Evolutionary conservation across 106 monocot genomes (phyloP).

Genomic region (Narthecium ossifragum): DNA sequence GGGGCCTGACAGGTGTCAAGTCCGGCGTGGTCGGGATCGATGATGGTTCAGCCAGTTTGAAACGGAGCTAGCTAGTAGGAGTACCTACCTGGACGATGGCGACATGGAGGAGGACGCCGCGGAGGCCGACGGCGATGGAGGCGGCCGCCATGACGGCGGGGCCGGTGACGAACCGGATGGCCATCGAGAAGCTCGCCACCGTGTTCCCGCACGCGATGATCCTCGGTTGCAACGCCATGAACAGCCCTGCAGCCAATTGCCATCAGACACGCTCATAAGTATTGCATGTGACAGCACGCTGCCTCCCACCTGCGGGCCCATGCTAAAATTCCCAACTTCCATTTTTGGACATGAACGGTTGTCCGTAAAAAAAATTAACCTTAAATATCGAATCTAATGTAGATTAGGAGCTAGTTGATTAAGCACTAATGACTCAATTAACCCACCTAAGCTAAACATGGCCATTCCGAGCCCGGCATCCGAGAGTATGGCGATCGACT

Average conservation of each 20-base stretch:
- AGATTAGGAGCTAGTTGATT: not conserved
- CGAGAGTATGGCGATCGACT: slow-evolving; percentile 66
- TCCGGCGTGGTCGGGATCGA: too few species aligned
- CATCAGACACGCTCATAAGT: not conserved
- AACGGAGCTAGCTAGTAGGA: too few species aligned
- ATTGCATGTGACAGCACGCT: too few species aligned
- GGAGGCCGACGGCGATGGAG: slow-evolving; percentile 58
- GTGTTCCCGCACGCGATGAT: slow-evolving; percentile 75
- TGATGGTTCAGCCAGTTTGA: too few species aligned
- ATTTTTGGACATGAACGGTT: not conserved
- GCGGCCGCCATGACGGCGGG: slow-evolving; percentile 77
- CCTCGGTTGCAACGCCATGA: slow-evolving; percentile 75
- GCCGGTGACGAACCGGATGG: slow-evolving; percentile 64
- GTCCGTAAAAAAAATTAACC: not conserved
- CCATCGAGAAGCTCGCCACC: slow-evolving; percentile 51
- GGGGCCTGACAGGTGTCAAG: too few species aligned
- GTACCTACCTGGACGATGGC: slow-evolving; percentile 65
- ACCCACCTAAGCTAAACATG: slow-evolving; percentile 65
- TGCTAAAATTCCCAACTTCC: not conserved
- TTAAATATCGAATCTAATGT: too few species aligned
- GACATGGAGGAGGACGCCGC: slow-evolving; percentile 56
- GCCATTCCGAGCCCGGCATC: slow-evolving; percentile 77
- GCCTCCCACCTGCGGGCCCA: too few species aligned
- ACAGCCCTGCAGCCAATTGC: slow-evolving; percentile 38
- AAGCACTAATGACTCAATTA: not conserved